Percentiles rank a stretch among this genome's conserved stretches.
Conservation (phyloP, 2,329 filamentous ascomycete genomes). For the Mollisiaceae sp. region DNA sequence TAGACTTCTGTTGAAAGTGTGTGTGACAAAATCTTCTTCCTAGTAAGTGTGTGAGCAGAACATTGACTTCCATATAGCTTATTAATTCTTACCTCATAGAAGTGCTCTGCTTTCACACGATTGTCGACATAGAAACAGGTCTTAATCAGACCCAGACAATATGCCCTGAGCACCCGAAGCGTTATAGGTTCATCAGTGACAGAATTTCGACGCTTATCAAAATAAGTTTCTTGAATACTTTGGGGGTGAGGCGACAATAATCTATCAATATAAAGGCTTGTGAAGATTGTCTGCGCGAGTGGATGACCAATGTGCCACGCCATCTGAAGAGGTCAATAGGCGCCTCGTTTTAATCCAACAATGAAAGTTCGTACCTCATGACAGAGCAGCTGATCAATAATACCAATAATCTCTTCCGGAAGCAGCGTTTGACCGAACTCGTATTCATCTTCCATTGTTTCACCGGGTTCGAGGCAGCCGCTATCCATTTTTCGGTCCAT, state of each 20-base stretch:
- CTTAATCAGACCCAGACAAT: conserved; percentile 85
- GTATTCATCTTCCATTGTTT: conserved; percentile 84
- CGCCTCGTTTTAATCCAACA: background rate
- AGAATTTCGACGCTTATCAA: conserved; percentile 35
- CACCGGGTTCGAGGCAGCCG: conserved; percentile 77
- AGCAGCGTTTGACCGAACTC: conserved; percentile 71
- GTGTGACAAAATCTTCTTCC: conserved; percentile 97
- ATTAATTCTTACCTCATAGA: conserved; percentile 72
- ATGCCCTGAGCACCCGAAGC: conserved; percentile 75
- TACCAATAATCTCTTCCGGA: conserved; percentile 83
- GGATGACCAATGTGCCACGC: conserved; percentile 97
- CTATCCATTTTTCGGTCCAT: conserved; percentile 99
- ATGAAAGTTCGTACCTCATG: conserved; percentile 69
- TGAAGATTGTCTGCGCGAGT: conserved; percentile 92
- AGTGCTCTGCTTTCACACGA: conserved; percentile 81
- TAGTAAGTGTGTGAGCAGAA: conserved; percentile 44
- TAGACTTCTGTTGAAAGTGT: conserved; percentile 83
- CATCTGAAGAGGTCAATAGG: conserved; percentile 61
- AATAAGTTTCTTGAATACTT: conserved; percentile 53
- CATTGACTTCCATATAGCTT: too few species aligned
- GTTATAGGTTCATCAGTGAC: conserved; percentile 52
- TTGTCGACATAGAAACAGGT: conserved; percentile 79
- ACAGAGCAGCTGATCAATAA: conserved; percentile 91
- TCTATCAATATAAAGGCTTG: conserved; percentile 86
- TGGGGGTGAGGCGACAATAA: conserved; percentile 74